phyloP scores from a whole-genome alignment of 2,329 filamentous ascomycete genomes.

The Talaromyces sp. region DNA sequence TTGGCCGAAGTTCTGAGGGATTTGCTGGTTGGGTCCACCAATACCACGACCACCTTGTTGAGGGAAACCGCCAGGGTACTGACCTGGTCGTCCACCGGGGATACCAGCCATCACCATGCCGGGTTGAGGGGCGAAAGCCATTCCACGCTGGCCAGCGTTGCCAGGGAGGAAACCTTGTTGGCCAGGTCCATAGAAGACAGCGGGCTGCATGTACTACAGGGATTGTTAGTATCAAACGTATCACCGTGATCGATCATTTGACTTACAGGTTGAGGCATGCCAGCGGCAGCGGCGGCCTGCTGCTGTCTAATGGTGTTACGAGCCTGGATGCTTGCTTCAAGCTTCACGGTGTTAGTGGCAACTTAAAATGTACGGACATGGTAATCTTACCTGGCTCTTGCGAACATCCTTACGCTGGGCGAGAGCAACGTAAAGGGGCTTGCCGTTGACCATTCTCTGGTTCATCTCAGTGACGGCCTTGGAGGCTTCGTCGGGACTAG shows the following conservation, averaged over 20 bases:
- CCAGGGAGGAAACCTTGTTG: constrained; percentile 56
- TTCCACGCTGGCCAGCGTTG: constrained; percentile 55
- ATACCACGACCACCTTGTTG: constrained; percentile 86
- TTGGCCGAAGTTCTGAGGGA: constrained; percentile 82
- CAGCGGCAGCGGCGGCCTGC: constrained; percentile 86
- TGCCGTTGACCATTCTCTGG: constrained; percentile 96
- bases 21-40: constrained; percentile 69
- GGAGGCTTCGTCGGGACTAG: constrained; percentile 97
- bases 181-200: constrained; percentile 87
- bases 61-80: constrained; percentile 77
- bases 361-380: neutral
- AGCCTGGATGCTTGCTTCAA: constrained; percentile 98
- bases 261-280: constrained; percentile 66
- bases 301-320: constrained; percentile 98
- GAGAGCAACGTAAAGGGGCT: constrained; percentile 95
- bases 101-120: constrained; percentile 61
- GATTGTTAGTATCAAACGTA: constrained; percentile 19
- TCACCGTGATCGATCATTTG: neutral
- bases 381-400: constrained; percentile 68
- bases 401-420: constrained; percentile 99
- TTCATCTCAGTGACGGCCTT: constrained; percentile 99
- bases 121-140: constrained; percentile 58
- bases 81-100: constrained; percentile 77
- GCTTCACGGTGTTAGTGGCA: constrained; percentile 37
- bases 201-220: constrained; percentile 71